These are phyloP conservation scores for Podaxis rugospora DNA, from an alignment of 768 basidiomycete species.

Conservation along the genomic window DNA sequence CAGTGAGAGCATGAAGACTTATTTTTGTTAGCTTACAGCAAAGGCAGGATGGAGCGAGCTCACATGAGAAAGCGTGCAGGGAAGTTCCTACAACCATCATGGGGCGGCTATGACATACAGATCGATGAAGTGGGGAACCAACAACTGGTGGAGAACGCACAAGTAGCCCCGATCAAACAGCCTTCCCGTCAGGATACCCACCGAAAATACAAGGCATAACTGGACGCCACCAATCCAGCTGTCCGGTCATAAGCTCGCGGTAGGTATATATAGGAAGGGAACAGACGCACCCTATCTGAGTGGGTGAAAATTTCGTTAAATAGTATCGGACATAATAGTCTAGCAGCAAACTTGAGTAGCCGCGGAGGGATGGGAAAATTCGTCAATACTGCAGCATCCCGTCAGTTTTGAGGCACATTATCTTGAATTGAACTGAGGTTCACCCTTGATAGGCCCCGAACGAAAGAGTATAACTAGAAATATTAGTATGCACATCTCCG, in stretches of 20 bases:
- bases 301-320: slow-evolving; percentile 28
- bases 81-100: slow-evolving; percentile 41
- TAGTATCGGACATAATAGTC: slow-evolving; percentile 38
- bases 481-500: slow-evolving; percentile 21
- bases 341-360: not conserved
- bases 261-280: not conserved
- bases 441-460: slow-evolving; percentile 32
- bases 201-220: slow-evolving; percentile 38
- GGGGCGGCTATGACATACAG: slow-evolving; percentile 28
- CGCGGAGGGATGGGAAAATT: not conserved
- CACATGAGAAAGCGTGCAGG: slow-evolving; percentile 31
- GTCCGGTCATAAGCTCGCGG: not conserved
- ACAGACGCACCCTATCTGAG: slow-evolving; percentile 29
- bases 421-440: slow-evolving; percentile 1
- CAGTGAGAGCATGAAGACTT: slow-evolving; percentile 39
- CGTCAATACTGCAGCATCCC: not conserved
- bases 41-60: slow-evolving; percentile 15
- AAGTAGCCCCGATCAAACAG: slow-evolving; percentile 54
- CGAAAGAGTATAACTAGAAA: slow-evolving; percentile 28
- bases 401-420: slow-evolving; percentile 1
- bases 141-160: slow-evolving; percentile 16
- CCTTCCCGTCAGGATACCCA: slow-evolving; percentile 41
- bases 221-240: slow-evolving; percentile 47
- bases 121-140: not conserved
- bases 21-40: not conserved